Conservation (phyloP, 192 early-diverging fungal genomes). For the Coemansia reversa region DNA sequence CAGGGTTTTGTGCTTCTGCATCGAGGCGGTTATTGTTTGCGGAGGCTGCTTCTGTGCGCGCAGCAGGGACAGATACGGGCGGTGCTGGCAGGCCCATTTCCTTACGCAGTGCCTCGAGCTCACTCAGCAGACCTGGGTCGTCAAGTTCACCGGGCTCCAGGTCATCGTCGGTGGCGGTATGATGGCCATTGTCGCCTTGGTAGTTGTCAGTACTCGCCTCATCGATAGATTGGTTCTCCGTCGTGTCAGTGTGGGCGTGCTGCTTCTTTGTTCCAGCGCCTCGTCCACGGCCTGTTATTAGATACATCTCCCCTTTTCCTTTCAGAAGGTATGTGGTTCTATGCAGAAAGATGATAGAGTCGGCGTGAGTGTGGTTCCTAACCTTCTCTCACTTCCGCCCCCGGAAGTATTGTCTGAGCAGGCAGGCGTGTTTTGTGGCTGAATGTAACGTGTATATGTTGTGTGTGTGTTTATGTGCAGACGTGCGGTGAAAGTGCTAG, state of each 20-base stretch:
- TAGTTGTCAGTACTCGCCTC: constrained; percentile 4
- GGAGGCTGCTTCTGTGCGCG: constrained; percentile 3
- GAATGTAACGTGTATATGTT: neutral
- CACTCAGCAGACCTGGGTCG: constrained; percentile 44
- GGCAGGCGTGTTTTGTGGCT: neutral
- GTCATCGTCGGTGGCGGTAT: constrained; percentile 3
- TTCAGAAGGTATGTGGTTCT: neutral
- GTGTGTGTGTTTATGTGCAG: neutral
- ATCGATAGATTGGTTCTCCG: neutral
- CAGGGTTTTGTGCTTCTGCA: constrained; percentile 5
- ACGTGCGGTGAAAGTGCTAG: neutral
- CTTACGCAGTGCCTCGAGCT: constrained; percentile 35
- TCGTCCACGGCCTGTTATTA: constrained; percentile 31
- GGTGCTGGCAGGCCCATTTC: constrained; percentile 37
- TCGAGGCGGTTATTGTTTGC: neutral
- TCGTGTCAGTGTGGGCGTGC: constrained; percentile 2
- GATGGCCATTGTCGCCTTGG: constrained; percentile 2
- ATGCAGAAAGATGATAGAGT: neutral
- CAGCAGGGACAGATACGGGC: neutral
- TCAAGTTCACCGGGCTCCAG: constrained; percentile 24
- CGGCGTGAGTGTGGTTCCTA: neutral
- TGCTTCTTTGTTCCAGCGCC: constrained; percentile 4
- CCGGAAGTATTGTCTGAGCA: neutral
- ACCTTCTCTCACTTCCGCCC: constrained; percentile 7
- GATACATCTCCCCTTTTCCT: constrained; percentile 7